Conservation (phyloP, 2,329 filamentous ascomycete genomes). For the Aspergillus sp. region DNA sequence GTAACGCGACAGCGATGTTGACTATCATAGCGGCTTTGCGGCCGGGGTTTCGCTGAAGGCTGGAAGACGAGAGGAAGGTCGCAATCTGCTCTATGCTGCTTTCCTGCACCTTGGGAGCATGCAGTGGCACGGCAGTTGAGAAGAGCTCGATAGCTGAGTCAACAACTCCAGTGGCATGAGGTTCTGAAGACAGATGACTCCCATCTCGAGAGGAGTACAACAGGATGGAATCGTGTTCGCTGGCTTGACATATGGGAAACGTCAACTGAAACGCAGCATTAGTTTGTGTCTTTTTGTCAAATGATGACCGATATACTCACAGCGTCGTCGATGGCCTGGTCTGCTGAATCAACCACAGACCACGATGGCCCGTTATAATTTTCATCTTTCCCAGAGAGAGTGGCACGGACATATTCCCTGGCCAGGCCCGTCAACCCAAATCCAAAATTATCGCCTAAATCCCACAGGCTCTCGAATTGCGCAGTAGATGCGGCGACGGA, state of each 20-base stretch:
- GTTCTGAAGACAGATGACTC: conserved; percentile 60
- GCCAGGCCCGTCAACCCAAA: conserved; percentile 90
- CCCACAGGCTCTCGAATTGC: conserved; percentile 92
- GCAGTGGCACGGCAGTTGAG: conserved; percentile 83
- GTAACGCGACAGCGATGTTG: conserved; percentile 79
- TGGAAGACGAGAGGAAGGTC: conserved; percentile 78
- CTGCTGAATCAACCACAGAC: conserved; percentile 37
- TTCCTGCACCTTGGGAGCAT: conserved; percentile 88
- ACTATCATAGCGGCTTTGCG: conserved; percentile 87
- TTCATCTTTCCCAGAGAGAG: conserved; percentile 67
- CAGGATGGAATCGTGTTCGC: conserved; percentile 84
- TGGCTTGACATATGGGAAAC: conserved; percentile 72
- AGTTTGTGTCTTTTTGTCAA: conserved; percentile 3
- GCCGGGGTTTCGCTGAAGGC: conserved; percentile 79
- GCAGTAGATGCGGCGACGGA: conserved; percentile 88
- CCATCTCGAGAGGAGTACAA: conserved; percentile 62
- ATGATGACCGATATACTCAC: conserved; percentile 25
- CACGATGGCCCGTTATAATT: conserved; percentile 51
- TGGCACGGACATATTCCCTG: conserved; percentile 69
- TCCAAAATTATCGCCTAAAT: conserved; percentile 87
- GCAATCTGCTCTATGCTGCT: conserved; percentile 92
- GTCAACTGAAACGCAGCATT: conserved; percentile 32
- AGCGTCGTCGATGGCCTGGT: conserved; percentile 41
- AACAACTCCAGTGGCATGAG: conserved; percentile 87
- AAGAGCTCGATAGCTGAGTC: conserved; percentile 94